Evolutionary conservation across 345 rosid species (phyloP), one percentile per base, ranked within the genome.

Genomic region (Citrus mangshanensis): DNA sequence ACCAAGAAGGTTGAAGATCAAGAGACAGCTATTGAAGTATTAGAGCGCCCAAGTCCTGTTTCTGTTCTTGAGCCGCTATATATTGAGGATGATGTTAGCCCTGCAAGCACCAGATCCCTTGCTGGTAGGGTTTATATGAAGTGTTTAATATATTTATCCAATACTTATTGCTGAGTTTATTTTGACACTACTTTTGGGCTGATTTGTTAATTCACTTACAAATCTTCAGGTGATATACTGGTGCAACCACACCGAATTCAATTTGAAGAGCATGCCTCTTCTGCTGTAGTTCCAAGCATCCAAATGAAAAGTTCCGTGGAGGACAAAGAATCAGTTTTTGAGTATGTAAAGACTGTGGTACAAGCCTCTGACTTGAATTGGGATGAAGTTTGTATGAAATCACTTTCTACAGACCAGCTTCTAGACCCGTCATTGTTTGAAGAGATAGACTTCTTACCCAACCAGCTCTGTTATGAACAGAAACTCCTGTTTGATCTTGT

Each of bases 1-100:
- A 42, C 66, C 58, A 86, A 72, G 79, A 85, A 83, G 81, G 81
- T 78, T 28, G 89, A 88, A 58, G 86, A 87, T 83, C 88, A 76
- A 28, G 94, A 87, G 61, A 77, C 78, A 72, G 77, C 81, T 51
- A 65, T 74, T 51, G 93, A 92, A 24, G 74, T 85, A 4, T 78
- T 76, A 30, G 98, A 90, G 38, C 91, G 89, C 55, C 90, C 90
- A 77, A 95, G 97, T 87, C 99, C 98, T 12, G 89, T 92, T 67
- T 95, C 98, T 82, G 99, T 95, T 76, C 94, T 93, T 78, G 99
- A 95, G 82, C 90, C 91, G 49, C 25, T 85, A 75, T 95, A 86
- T 74, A 70, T 78, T 2, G 98, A 91, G 76, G 95, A 91, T 77
- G 97, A 91, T 49, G 63, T 75, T 46, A 91, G 92, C 86, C 94